A percentile compares a stretch with the other conserved stretches of the same genome.
Conservation (phyloP, 2,329 filamentous ascomycete species). For the Microsporum ferrugineum region DNA sequence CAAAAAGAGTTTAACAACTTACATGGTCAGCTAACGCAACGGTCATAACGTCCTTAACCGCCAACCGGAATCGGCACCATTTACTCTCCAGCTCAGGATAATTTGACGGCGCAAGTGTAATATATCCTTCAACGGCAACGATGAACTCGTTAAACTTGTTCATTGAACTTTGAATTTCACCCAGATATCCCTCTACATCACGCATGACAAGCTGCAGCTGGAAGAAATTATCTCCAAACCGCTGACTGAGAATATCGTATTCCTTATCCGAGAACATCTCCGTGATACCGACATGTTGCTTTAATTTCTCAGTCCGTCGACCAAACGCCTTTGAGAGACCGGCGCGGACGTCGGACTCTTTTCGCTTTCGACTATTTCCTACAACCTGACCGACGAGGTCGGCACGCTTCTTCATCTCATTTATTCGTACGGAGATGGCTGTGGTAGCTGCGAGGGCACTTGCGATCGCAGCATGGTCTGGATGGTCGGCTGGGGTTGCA, state of each 20-base stretch:
- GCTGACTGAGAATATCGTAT: constrained; percentile 71
- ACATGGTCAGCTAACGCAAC: constrained; percentile 77
- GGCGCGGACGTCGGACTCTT: constrained; percentile 77
- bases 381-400: constrained; percentile 87
- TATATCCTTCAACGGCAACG: constrained; percentile 69
- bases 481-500: constrained; percentile 69
- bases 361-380: constrained; percentile 58
- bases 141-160: constrained; percentile 70
- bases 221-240: constrained; percentile 84
- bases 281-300: constrained; percentile 53
- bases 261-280: constrained; percentile 65
- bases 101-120: constrained; percentile 56
- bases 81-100: constrained; percentile 84
- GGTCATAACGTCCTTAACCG: constrained; percentile 73
- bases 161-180: constrained; percentile 68
- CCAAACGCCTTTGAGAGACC: constrained; percentile 82
- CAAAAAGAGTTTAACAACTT: constrained; percentile 16
- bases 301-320: constrained; percentile 76
- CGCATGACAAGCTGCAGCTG: constrained; percentile 83
- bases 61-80: constrained; percentile 83
- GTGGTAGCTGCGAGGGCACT: constrained; percentile 59
- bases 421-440: constrained; percentile 58
- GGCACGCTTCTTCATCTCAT: constrained; percentile 89
- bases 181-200: constrained; percentile 85
- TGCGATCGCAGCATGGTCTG: constrained; percentile 62